Evolutionary conservation across 257 asterid species (phyloP).

Genomic region (Handroanthus guayacan): DNA sequence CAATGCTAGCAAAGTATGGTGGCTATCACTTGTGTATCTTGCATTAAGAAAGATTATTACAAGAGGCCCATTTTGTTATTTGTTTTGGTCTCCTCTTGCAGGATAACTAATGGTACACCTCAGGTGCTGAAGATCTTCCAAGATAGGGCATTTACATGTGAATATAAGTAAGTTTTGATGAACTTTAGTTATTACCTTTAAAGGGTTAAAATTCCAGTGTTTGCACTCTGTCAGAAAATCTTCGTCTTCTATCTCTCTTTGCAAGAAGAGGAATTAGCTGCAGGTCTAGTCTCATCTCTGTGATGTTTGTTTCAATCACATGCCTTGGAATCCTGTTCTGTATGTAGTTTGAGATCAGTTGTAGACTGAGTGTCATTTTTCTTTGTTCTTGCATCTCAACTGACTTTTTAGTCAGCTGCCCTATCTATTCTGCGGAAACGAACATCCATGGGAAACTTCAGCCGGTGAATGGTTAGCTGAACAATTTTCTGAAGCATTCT

Average conservation of each 20-base stretch:
- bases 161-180: constrained; percentile 68
- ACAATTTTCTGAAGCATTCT: constrained; percentile 1
- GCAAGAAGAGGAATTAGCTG: too few species aligned
- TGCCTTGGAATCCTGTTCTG: constrained; percentile 27
- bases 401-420: constrained; percentile 20
- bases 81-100: constrained; percentile 42
- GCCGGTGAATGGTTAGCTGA: neutral
- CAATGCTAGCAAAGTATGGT: constrained; percentile 92
- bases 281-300: neutral
- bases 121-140: constrained; percentile 76
- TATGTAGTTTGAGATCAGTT: constrained; percentile 25
- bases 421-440: neutral
- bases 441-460: constrained; percentile 5
- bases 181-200: constrained; percentile 10
- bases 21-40: constrained; percentile 30
- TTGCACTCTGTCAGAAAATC: too few species aligned
- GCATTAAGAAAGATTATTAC: constrained; percentile 19
- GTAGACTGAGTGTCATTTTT: neutral
- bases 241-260: too few species aligned
- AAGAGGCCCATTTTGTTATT: constrained; percentile 30
- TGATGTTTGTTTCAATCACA: constrained; percentile 21
- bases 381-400: constrained; percentile 18
- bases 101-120: constrained; percentile 80
- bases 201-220: too few species aligned
- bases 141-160: constrained; percentile 82